Evolutionary conservation across 192 early-diverging fungal species (phyloP).

Genomic region (Chytriomyces hyalinus): DNA sequence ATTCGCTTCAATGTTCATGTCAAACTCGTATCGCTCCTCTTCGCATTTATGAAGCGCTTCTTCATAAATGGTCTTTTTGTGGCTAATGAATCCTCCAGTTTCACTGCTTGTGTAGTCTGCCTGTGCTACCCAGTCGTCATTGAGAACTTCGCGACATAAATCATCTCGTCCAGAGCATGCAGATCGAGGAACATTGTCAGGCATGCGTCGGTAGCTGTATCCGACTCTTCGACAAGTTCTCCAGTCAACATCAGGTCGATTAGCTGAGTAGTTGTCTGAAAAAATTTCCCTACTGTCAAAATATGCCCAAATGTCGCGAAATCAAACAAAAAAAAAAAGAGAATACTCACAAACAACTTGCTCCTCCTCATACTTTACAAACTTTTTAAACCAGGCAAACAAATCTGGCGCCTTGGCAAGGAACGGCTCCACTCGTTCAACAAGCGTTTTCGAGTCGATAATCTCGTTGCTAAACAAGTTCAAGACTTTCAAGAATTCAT

Average conservation of each 20-base stretch:
- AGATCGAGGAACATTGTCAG: conserved; percentile 54
- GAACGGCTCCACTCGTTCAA: conserved; percentile 86
- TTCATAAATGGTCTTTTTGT: conserved; percentile 91
- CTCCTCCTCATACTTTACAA: conserved; percentile 81
- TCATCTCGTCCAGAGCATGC: conserved; percentile 92
- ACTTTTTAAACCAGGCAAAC: conserved; percentile 93
- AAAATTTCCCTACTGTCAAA: conserved; percentile 14
- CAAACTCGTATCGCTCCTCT: conserved; percentile 97
- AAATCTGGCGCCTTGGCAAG: conserved; percentile 82
- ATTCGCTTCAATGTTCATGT: conserved; percentile 96
- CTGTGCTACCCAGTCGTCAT: conserved; percentile 94
- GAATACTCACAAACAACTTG: conserved; percentile 61
- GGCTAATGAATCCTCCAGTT: conserved; percentile 82
- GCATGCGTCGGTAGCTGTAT: conserved; percentile 75
- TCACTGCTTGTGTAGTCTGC: conserved; percentile 86
- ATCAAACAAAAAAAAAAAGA: background rate
- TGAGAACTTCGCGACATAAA: conserved; percentile 90
- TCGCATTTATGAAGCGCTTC: conserved; percentile 95
- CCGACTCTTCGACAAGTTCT: conserved; percentile 65
- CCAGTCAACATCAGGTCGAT: conserved; percentile 67
- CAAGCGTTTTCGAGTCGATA: conserved; percentile 79
- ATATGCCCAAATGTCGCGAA: background rate
- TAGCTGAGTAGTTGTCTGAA: conserved; percentile 67
- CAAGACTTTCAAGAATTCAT: conserved; percentile 95
- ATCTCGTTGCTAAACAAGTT: conserved; percentile 95